phyloP scores from a whole-genome alignment of 257 asterid species.

The Nicotiana paniculata region DNA sequence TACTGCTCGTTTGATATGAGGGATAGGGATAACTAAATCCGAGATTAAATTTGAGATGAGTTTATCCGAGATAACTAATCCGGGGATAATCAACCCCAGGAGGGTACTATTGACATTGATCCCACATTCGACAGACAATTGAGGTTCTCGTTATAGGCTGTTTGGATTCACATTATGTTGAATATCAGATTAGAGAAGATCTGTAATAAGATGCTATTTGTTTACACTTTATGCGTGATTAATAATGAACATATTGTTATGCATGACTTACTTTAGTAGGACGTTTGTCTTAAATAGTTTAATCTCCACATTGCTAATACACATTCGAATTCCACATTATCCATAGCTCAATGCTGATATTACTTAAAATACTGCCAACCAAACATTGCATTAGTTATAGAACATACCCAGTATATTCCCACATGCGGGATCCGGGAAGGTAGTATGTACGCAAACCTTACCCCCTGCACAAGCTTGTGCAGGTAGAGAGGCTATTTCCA shows the following conservation, averaged over 20 bases:
- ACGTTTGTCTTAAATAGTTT: neutral
- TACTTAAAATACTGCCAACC: neutral
- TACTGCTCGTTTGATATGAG: no score
- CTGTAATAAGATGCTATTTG: neutral
- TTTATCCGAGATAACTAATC: no score
- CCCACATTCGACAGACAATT: neutral
- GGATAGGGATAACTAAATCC: no score
- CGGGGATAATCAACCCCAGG: no score
- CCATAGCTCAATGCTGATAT: neutral
- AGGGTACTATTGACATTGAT: neutral
- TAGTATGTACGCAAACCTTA: no score
- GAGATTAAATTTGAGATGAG: no score
- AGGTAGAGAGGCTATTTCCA: no score
- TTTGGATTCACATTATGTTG: neutral
- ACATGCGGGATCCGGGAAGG: no score
- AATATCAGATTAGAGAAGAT: neutral
- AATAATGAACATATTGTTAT: no score
- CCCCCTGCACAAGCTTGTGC: no score
- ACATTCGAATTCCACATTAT: neutral
- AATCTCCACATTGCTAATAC: no score
- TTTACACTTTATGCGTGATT: neutral
- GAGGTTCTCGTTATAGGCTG: neutral
- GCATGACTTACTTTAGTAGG: neutral
- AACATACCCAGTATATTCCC: no score
- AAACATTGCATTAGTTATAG: neutral